These are phyloP conservation scores for Dioszegia aurantiaca DNA, from an alignment of 768 basidiomycete genomes.

Conservation along the genomic window DNA sequence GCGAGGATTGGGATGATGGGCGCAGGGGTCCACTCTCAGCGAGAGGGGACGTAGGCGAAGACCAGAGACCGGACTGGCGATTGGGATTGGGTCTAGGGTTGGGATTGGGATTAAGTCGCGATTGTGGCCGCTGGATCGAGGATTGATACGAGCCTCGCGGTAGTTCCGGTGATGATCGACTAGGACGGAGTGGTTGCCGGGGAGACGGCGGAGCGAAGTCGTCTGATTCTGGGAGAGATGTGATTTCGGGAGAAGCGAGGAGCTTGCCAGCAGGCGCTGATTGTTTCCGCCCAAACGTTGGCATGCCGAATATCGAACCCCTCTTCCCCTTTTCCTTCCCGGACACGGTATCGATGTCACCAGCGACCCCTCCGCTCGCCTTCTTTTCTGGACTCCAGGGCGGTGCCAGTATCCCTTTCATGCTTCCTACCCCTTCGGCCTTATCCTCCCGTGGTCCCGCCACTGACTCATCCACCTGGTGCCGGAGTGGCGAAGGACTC, in stretches of 20 bases:
- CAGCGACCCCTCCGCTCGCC: not conserved
- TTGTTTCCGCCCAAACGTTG: constrained; percentile 7
- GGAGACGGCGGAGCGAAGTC: constrained; percentile 2
- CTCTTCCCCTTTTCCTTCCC: constrained; percentile 7
- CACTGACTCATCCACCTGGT: constrained; percentile 41
- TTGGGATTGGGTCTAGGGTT: not conserved
- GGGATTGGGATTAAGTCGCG: not conserved
- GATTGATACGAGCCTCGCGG: not conserved
- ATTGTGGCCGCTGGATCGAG: not conserved
- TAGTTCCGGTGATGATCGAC: constrained; percentile 14
- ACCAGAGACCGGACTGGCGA: constrained; percentile 10
- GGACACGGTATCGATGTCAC: not conserved
- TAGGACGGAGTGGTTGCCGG: constrained; percentile 2
- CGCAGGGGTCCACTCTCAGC: not conserved
- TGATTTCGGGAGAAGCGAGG: constrained; percentile 3
- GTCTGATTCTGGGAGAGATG: constrained; percentile 6
- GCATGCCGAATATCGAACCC: constrained; percentile 4
- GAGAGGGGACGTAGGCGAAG: not conserved
- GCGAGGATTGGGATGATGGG: too few species aligned
- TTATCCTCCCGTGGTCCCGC: not conserved
- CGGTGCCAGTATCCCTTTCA: not conserved
- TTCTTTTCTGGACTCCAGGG: not conserved
- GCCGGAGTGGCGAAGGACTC: constrained; percentile 45
- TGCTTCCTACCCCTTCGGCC: not conserved
- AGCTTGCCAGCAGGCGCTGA: constrained; percentile 3